Conservation (phyloP, 2,329 filamentous ascomycete genomes). For the Golovinomyces cichoracearum region DNA sequence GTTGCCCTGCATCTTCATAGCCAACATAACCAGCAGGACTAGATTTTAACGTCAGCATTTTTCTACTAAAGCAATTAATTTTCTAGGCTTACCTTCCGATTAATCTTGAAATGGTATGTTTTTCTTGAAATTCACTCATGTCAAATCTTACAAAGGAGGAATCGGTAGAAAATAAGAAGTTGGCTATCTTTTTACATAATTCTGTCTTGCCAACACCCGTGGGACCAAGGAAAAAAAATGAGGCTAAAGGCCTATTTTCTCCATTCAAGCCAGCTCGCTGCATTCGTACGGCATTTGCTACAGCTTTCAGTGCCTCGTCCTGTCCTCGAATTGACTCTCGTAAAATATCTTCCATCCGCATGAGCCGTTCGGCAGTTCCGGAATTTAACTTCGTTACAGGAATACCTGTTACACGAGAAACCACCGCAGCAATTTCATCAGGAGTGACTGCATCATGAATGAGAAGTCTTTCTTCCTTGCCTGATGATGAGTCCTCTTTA, state of each 20-base stretch:
- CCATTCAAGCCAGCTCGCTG: constrained; percentile 78
- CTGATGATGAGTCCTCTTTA: not conserved
- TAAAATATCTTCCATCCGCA: constrained; percentile 83
- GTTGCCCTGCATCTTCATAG: constrained; percentile 85
- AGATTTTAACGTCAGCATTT: not conserved
- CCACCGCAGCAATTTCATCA: constrained; percentile 81
- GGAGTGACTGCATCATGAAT: constrained; percentile 87
- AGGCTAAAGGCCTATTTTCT: constrained; percentile 73
- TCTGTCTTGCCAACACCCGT: constrained; percentile 96
- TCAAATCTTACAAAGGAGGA: constrained; percentile 80
- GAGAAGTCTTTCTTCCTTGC: constrained; percentile 23
- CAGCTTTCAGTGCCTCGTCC: constrained; percentile 73
- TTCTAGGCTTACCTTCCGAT: constrained; percentile 30
- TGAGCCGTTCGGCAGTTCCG: constrained; percentile 78
- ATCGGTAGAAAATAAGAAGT: constrained; percentile 80
- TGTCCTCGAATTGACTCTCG: constrained; percentile 69
- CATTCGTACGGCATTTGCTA: constrained; percentile 78
- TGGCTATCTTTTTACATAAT: constrained; percentile 83
- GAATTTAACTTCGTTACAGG: constrained; percentile 78
- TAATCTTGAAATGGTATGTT: constrained; percentile 77
- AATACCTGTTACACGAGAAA: constrained; percentile 67
- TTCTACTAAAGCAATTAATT: not conserved
- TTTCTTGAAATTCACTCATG: constrained; percentile 95
- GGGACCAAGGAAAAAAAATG: constrained; percentile 92
- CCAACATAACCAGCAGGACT: constrained; percentile 86